Conservation (phyloP, 306 rosid species). For the Canavalia gladiata region DNA sequence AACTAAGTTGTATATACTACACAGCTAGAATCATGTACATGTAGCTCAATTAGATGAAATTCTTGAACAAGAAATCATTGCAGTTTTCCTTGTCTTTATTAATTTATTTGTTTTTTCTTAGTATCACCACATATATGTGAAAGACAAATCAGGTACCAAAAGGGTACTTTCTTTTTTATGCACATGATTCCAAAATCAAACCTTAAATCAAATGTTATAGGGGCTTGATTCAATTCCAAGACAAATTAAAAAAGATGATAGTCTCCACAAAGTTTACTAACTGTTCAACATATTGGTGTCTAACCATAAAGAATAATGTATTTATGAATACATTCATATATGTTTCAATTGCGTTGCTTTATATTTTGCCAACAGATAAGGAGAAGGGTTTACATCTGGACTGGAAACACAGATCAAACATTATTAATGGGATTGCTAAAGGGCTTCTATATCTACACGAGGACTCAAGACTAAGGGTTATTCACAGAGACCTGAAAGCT, state of each 20-base stretch:
- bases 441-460: slow-evolving; percentile 72
- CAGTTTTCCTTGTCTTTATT: too few relatives aligned
- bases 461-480: slow-evolving; percentile 60
- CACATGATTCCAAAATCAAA: too few relatives aligned
- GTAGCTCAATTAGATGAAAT: not conserved
- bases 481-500: slow-evolving; percentile 74
- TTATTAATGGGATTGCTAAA: slow-evolving; percentile 64
- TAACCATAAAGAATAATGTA: not conserved
- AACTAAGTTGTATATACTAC: not conserved
- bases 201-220: too few relatives aligned
- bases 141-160: too few relatives aligned
- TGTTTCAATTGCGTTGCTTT: slow-evolving; percentile 19
- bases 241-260: not conserved
- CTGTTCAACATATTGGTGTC: not conserved
- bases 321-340: slow-evolving; percentile 2
- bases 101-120: too few relatives aligned
- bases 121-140: too few relatives aligned
- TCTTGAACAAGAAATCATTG: too few relatives aligned
- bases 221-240: not conserved
- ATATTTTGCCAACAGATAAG: slow-evolving; percentile 41
- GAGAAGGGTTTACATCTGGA: slow-evolving; percentile 48
- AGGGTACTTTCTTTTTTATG: too few relatives aligned
- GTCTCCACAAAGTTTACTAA: not conserved
- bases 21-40: not conserved
- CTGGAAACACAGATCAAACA: slow-evolving; percentile 54